phyloP scores from a whole-genome alignment of 805 yeast genomes.

The Kuraishia hungarica region DNA sequence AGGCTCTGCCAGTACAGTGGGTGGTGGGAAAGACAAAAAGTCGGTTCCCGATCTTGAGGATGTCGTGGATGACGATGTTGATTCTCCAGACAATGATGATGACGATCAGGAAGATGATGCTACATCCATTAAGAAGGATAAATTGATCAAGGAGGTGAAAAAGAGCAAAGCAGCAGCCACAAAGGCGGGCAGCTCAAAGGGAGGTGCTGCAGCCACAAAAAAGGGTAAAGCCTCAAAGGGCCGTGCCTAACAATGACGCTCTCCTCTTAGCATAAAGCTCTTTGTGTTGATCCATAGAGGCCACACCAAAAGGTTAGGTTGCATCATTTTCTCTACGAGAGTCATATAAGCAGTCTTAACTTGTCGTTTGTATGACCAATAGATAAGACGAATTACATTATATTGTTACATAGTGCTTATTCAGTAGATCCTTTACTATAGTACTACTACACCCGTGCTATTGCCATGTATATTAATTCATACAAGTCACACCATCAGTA shows the following conservation, averaged over 20 bases:
- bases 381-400: too few relatives aligned
- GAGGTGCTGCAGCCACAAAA: background rate
- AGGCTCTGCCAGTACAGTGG: conserved; percentile 46
- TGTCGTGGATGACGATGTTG: conserved; percentile 51
- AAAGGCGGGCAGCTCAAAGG: conserved; percentile 1
- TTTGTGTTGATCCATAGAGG: too few relatives aligned
- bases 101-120: conserved; percentile 33
- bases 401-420: too few relatives aligned
- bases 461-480: too few relatives aligned
- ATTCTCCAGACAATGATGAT: conserved; percentile 28
- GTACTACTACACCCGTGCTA: too few relatives aligned
- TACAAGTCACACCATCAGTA: too few relatives aligned
- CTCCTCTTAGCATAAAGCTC: too few relatives aligned
- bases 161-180: conserved; percentile 11
- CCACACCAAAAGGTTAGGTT: too few relatives aligned
- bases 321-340: too few relatives aligned
- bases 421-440: too few relatives aligned
- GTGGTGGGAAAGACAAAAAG: conserved; percentile 14
- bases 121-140: conserved; percentile 50
- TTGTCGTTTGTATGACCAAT: too few relatives aligned
- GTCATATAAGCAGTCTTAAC: too few relatives aligned
- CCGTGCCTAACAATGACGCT: background rate
- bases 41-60: conserved; percentile 62
- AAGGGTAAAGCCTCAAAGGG: background rate
- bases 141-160: conserved; percentile 47